Base-by-base conservation (phyloP, 495 filamentous ascomycete species). In the Hyaloscypha hepaticicola region DNA sequence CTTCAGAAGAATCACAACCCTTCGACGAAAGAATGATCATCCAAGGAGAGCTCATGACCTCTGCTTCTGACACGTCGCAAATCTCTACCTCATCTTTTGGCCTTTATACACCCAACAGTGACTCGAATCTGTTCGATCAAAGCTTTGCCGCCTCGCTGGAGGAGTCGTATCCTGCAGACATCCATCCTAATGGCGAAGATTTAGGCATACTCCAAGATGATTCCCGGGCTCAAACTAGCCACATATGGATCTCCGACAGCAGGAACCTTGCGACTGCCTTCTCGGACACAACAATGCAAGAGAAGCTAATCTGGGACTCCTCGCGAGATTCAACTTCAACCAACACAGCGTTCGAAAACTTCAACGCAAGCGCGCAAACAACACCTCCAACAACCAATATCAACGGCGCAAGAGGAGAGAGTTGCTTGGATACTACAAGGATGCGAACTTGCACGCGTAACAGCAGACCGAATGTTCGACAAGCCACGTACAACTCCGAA, bases 391-490 rank as follows among this genome's bases (percentile, higher is more conserved):
- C n/a, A 8, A 3, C 0, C 1, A 53, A 28, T 16, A 25, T 24
- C 50, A 28, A 53, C n/a, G n/a, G 21, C 50, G 50, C 50, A 24
- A 53, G 50, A 53, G 21, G 16, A 16, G n/a, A 53, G n/a, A 53
- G 4, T 45, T 16, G 4, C 38, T 19, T 14, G 11, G 38, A 45
- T 45, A 45, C 38, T 45, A 16, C 9, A 19, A 45, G 38, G 16
- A 19, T 16, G 26, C 50, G 22, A 24, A 26, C 11, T 9, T 28
- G n/a, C 11, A 53, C 50, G 8, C 50, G 22, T 21, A 28, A 7
- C 11, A 6, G 26, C 26, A 9, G 5, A 26, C 21, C 50, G 5
- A 24, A 5, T 19, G n/a, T 53, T 16, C 50, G 1, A 24, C 50
- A 12, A 0, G 11, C 50, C 22, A 6, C 26, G 5, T 5, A 16